phyloP scores from a whole-genome alignment of 2,329 filamentous ascomycete genomes.

The Exserohilum turcica region DNA sequence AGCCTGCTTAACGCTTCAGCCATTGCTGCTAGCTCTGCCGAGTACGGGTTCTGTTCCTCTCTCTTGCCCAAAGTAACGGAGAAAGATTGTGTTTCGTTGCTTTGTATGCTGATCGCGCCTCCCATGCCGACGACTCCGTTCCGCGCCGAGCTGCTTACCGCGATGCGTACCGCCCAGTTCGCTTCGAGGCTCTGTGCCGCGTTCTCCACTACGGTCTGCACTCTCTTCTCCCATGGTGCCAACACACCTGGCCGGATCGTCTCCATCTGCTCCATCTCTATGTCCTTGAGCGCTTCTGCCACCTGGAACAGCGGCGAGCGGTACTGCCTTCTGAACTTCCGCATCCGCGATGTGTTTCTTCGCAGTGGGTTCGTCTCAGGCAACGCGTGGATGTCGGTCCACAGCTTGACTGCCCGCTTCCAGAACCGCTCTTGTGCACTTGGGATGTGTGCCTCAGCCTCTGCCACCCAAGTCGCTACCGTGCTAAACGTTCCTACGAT shows the following conservation, averaged over 20 bases:
- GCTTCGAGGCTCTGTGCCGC: slow-evolving; percentile 10
- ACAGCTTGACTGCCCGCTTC: slow-evolving; percentile 18
- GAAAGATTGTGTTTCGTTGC: slow-evolving; percentile 12
- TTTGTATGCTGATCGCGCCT: slow-evolving; percentile 12
- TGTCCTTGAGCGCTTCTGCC: slow-evolving; percentile 15
- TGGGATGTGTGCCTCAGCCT: slow-evolving; percentile 17
- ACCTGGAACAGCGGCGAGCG: too few species aligned
- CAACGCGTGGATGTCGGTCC: slow-evolving; percentile 15
- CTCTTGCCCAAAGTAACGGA: slow-evolving; percentile 14
- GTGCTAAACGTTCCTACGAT: slow-evolving; percentile 15
- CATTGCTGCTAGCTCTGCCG: slow-evolving; percentile 12
- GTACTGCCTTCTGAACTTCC: slow-evolving; percentile 15
- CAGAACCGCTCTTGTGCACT: slow-evolving; percentile 16
- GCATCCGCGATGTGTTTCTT: slow-evolving; percentile 12
- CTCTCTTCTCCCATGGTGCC: slow-evolving; percentile 17
- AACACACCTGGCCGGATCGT: slow-evolving; percentile 12
- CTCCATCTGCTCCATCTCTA: slow-evolving; percentile 14
- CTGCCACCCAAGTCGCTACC: slow-evolving; percentile 13
- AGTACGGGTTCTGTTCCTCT: slow-evolving; percentile 13
- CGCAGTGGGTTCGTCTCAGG: slow-evolving; percentile 15
- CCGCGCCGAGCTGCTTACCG: slow-evolving; percentile 12
- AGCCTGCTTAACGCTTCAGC: slow-evolving; percentile 8
- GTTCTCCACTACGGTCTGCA: slow-evolving; percentile 10
- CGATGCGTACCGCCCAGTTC: slow-evolving; percentile 17
- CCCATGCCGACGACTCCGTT: slow-evolving; percentile 15